A percentile compares a stretch with the other conserved stretches of the same genome.
phyloP scores from a whole-genome alignment of 78 protist genomes.

The Guillardia theta region DNA sequence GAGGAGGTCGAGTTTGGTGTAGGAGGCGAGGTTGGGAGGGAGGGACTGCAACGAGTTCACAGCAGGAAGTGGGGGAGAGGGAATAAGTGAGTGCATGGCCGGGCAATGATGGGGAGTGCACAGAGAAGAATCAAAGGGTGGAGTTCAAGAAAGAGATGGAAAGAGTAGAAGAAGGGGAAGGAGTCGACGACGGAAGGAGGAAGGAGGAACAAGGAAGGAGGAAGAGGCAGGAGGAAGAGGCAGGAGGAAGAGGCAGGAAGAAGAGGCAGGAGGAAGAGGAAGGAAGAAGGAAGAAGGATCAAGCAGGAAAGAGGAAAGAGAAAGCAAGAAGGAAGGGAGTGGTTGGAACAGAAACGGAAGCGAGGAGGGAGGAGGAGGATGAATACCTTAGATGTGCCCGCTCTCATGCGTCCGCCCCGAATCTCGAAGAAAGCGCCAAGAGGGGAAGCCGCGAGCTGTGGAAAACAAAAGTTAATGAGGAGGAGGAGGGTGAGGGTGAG shows the following conservation, averaged over 20 bases:
- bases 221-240: neutral
- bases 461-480: no score
- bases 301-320: neutral
- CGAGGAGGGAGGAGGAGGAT: neutral
- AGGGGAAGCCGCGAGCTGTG: neutral
- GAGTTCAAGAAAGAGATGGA: no score
- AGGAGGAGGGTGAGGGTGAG: no score
- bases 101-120: no score
- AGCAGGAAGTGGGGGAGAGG: neutral
- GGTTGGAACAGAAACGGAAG: neutral
- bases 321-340: neutral
- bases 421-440: neutral
- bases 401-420: neutral
- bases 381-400: neutral
- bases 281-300: neutral
- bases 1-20: neutral
- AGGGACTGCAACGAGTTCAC: neutral
- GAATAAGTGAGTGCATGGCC: no score
- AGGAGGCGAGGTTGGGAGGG: conserved; percentile 1
- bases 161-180: neutral
- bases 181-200: neutral
- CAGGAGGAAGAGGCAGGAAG: neutral
- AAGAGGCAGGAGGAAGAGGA: neutral
- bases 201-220: neutral
- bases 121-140: no score